Evolutionary conservation across 2,329 filamentous ascomycete species (phyloP).

Genomic region (Albophoma yamanashiensis): DNA sequence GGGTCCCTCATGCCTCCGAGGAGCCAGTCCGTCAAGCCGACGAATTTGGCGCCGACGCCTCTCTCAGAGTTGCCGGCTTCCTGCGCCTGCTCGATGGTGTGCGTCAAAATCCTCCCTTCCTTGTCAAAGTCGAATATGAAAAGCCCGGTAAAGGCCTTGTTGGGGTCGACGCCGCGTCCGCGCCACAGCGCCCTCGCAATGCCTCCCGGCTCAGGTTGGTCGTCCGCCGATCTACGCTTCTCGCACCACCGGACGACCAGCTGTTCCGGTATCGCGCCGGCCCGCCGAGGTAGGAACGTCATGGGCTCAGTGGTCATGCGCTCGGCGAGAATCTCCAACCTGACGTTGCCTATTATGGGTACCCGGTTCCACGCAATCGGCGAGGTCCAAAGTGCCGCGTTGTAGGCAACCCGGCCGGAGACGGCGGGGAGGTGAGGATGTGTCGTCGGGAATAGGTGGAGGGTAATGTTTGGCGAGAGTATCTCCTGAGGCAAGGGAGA

Average conservation of each 20-base stretch:
- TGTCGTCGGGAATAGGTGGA: slow-evolving; percentile 63
- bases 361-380: slow-evolving; percentile 93
- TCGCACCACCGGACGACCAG: slow-evolving; percentile 81
- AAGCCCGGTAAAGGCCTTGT: slow-evolving; percentile 75
- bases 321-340: slow-evolving; percentile 78
- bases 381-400: slow-evolving; percentile 88
- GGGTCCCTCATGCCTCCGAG: slow-evolving; percentile 56
- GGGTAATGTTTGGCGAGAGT: slow-evolving; percentile 61
- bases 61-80: slow-evolving; percentile 75
- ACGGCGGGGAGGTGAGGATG: slow-evolving; percentile 89
- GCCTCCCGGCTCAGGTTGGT: slow-evolving; percentile 23
- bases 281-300: slow-evolving; percentile 32
- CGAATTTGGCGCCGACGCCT: slow-evolving; percentile 69
- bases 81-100: slow-evolving; percentile 91
- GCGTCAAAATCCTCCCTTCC: slow-evolving; percentile 71
- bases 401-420: slow-evolving; percentile 80
- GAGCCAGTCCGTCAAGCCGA: slow-evolving; percentile 90
- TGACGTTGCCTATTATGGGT: slow-evolving; percentile 82
- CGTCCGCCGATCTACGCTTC: slow-evolving; percentile 18
- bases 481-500: slow-evolving; percentile 63
- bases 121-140: slow-evolving; percentile 95
- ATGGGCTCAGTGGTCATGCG: slow-evolving; percentile 61
- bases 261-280: slow-evolving; percentile 60
- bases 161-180: slow-evolving; percentile 33
- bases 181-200: slow-evolving; percentile 32